A percentile compares a stretch with the other conserved stretches of the same genome.
Conservation (phyloP, 2,329 filamentous ascomycete species). For the Penicillium sp. region DNA sequence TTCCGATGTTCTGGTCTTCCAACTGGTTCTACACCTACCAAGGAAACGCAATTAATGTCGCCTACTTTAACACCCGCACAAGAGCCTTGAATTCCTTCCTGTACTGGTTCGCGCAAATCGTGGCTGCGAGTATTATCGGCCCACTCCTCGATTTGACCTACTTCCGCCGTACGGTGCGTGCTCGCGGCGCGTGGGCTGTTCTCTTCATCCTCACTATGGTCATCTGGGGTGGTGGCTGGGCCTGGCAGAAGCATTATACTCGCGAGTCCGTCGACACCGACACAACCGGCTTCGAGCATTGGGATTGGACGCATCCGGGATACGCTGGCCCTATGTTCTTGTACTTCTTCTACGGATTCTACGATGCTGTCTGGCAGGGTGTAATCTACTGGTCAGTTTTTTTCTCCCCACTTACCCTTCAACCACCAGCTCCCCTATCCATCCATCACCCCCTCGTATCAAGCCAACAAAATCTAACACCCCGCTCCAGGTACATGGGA, state of each 20-base stretch:
- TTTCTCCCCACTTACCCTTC: not conserved
- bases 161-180: conserved; percentile 47
- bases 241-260: conserved; percentile 65
- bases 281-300: not conserved
- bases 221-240: conserved; percentile 80
- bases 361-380: conserved; percentile 85
- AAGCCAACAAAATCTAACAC: not conserved
- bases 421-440: too few species aligned
- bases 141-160: conserved; percentile 66
- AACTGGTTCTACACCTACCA: conserved; percentile 81
- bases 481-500: not conserved
- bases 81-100: conserved; percentile 70
- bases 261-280: conserved; percentile 44
- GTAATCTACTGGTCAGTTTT: conserved; percentile 70
- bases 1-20: conserved; percentile 76
- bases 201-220: conserved; percentile 72
- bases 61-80: conserved; percentile 71
- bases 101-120: conserved; percentile 74
- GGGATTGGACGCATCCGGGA: conserved; percentile 45
- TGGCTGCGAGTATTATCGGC: conserved; percentile 71
- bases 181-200: conserved; percentile 55
- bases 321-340: conserved; percentile 79
- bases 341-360: conserved; percentile 85
- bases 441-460: not conserved
- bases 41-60: conserved; percentile 69